Evolutionary conservation across 2,329 filamentous ascomycete genomes (phyloP).

Genomic region (Ceratocystis destructans): DNA sequence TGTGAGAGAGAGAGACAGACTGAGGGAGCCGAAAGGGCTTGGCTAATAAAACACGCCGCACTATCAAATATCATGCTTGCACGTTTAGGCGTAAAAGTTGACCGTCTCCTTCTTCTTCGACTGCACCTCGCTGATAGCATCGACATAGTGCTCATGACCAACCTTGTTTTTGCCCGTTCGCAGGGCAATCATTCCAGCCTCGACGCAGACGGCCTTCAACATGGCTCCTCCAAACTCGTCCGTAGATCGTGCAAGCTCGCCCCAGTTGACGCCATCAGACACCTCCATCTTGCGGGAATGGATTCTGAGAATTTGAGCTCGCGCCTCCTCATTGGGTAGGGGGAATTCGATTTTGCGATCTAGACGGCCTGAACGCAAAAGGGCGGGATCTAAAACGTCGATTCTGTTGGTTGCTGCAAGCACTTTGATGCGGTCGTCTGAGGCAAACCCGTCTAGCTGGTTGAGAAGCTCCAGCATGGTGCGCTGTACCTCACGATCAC

Average conservation of each 20-base stretch:
- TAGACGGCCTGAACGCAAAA: conserved; percentile 80
- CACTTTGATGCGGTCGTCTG: conserved; percentile 92
- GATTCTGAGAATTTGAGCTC: conserved; percentile 92
- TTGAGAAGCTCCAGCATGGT: conserved; percentile 99
- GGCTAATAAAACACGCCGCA: neutral
- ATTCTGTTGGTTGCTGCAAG: conserved; percentile 89
- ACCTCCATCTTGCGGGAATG: conserved; percentile 98
- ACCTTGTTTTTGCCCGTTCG: conserved; percentile 92
- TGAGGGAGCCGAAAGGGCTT: neutral
- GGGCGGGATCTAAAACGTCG: conserved; percentile 81
- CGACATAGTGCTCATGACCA: conserved; percentile 94
- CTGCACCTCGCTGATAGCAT: conserved; percentile 93
- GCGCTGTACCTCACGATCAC: conserved; percentile 92
- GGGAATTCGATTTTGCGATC: conserved; percentile 98
- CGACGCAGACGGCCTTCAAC: conserved; percentile 95
- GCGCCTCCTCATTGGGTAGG: conserved; percentile 90
- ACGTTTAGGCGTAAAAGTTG: conserved; percentile 39
- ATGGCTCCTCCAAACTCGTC: conserved; percentile 97
- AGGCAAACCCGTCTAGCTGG: conserved; percentile 95
- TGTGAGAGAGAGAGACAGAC: neutral
- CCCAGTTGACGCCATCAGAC: conserved; percentile 86
- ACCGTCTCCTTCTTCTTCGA: conserved; percentile 85
- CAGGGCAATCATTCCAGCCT: conserved; percentile 97
- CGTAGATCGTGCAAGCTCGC: conserved; percentile 85
- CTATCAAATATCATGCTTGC: neutral